Evolutionary conservation across 2,329 filamentous ascomycete species (phyloP).

Genomic region (Hypoxylon sp.): DNA sequence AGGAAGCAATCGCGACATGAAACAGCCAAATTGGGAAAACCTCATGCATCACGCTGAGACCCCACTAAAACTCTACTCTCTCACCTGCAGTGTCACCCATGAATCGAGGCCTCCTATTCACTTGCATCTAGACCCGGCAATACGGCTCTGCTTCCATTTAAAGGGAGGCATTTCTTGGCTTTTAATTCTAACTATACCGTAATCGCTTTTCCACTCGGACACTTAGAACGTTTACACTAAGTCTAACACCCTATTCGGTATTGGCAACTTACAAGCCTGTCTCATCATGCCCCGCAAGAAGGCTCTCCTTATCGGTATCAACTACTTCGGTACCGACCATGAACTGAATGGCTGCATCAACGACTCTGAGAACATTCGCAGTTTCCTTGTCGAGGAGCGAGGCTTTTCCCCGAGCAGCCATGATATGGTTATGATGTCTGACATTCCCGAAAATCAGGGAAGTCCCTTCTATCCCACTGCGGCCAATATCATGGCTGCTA

Average conservation of each 20-base stretch:
- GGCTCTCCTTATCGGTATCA: constrained; percentile 54
- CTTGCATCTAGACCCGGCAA: constrained; percentile 1
- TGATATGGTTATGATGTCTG: constrained; percentile 58
- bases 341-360: constrained; percentile 52
- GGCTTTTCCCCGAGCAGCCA: constrained; percentile 55
- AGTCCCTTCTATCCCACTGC: constrained; percentile 55
- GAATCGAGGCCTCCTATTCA: constrained; percentile 10
- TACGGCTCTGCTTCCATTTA: background rate
- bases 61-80: background rate
- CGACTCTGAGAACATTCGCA: constrained; percentile 56
- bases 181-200: background rate
- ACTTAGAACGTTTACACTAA: background rate
- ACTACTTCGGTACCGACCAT: constrained; percentile 46
- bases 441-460: constrained; percentile 54
- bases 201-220: background rate
- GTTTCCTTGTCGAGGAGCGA: constrained; percentile 57
- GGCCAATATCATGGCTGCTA: constrained; percentile 62
- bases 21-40: constrained; percentile 7
- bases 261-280: background rate
- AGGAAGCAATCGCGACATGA: constrained; percentile 7
- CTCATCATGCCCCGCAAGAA: constrained; percentile 53
- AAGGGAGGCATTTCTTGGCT: background rate
- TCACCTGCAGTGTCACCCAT: constrained; percentile 14
- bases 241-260: background rate
- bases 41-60: constrained; percentile 22